phyloP scores from a whole-genome alignment of 2,329 filamentous ascomycete genomes.

The Cryphonectria carpinicola region DNA sequence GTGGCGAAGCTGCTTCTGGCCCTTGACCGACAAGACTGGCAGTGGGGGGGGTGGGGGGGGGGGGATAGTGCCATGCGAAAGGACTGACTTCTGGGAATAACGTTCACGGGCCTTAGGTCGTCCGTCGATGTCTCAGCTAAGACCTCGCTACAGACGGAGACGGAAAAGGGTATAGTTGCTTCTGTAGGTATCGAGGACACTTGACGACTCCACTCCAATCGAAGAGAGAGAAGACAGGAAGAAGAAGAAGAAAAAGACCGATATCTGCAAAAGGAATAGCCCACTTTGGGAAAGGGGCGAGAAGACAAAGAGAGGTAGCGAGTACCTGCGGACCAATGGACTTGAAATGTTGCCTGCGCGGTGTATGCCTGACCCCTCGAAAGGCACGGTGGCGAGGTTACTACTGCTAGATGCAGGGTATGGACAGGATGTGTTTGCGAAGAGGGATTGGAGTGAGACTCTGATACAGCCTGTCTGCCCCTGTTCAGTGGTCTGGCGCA shows the following conservation, averaged over 20 bases:
- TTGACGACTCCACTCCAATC: constrained; percentile 15
- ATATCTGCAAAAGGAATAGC: constrained; percentile 29
- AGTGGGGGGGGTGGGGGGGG: neutral
- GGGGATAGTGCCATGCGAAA: constrained; percentile 1
- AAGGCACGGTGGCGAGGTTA: constrained; percentile 14
- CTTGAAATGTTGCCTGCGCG: constrained; percentile 8
- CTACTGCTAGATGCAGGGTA: constrained; percentile 23
- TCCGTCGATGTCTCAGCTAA: constrained; percentile 17
- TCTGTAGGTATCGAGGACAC: constrained; percentile 8
- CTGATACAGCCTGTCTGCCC: constrained; percentile 26
- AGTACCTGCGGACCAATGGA: constrained; percentile 22
- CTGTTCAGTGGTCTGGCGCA: constrained; percentile 9
- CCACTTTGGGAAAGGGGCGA: constrained; percentile 7
- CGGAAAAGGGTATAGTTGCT: constrained; percentile 21
- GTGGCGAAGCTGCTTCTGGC: constrained; percentile 17
- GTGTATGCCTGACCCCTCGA: constrained; percentile 22
- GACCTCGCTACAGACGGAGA: constrained; percentile 21
- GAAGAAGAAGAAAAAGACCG: neutral
- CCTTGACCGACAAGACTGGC: neutral
- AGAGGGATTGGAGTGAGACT: constrained; percentile 6
- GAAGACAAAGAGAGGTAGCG: constrained; percentile 27
- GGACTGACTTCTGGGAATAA: neutral
- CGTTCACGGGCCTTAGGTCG: neutral
- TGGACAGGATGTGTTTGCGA: constrained; percentile 7
- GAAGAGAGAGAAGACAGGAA: neutral